These are phyloP conservation scores for Myxozyma neotropica DNA, from an alignment of 805 yeast species.

Conservation along the genomic window DNA sequence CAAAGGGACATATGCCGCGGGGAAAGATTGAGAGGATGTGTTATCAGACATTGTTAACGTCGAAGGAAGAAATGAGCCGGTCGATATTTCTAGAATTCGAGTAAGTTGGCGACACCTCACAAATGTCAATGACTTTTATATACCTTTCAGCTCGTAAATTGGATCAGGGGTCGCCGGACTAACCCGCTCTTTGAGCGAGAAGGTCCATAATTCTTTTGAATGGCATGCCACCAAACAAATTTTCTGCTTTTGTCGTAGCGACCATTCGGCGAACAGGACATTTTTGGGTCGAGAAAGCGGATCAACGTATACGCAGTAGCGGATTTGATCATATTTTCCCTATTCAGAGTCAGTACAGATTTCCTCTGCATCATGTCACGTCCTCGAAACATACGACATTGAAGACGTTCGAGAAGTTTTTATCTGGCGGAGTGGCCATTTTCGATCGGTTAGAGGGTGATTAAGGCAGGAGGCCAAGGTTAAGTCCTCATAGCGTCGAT, in stretches of 20 bases:
- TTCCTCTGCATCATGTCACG: neutral
- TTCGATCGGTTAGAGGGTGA: too few species aligned
- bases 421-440: constrained; percentile 28
- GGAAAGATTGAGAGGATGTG: constrained; percentile 25
- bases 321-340: constrained; percentile 31
- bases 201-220: constrained; percentile 33
- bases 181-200: constrained; percentile 22
- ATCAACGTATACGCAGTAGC: constrained; percentile 32
- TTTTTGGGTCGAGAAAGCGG: constrained; percentile 30
- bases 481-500: neutral
- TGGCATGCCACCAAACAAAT: constrained; percentile 23
- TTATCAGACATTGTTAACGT: constrained; percentile 22
- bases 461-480: neutral
- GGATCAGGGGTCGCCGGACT: constrained; percentile 27
- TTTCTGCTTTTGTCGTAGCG: constrained; percentile 25
- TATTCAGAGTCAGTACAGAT: neutral
- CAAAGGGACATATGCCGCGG: constrained; percentile 32
- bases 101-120: neutral
- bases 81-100: constrained; percentile 27
- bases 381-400: constrained; percentile 19
- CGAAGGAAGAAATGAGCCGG: constrained; percentile 34
- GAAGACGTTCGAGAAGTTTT: constrained; percentile 28
- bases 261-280: constrained; percentile 30
- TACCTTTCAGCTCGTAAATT: constrained; percentile 30
- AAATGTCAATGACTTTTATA: neutral